Conservation (phyloP, 2,329 filamentous ascomycete species). For the Cadophora sp. region DNA sequence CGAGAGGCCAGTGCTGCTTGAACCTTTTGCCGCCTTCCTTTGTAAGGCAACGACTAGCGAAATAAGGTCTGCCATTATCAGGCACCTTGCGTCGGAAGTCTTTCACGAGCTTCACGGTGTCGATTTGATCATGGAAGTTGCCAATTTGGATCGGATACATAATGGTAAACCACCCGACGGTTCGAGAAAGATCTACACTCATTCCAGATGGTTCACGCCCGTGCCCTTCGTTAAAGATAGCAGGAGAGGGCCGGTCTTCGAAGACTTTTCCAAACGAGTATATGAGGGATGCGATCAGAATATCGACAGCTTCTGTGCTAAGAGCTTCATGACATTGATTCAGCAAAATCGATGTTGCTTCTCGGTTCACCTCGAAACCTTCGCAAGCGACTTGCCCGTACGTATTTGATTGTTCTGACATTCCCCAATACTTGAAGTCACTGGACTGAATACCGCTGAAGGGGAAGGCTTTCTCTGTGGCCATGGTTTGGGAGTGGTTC, state of each 20-base stretch:
- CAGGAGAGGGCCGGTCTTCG: slow-evolving; percentile 43
- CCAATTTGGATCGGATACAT: slow-evolving; percentile 45
- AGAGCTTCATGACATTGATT: slow-evolving; percentile 39
- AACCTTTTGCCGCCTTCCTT: background rate
- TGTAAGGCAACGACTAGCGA: slow-evolving; percentile 40
- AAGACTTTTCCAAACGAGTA: slow-evolving; percentile 48
- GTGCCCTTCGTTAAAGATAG: slow-evolving; percentile 51
- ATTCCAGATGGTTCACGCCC: slow-evolving; percentile 49
- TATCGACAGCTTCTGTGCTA: slow-evolving; percentile 48
- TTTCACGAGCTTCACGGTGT: slow-evolving; percentile 43
- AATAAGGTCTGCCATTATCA: slow-evolving; percentile 48
- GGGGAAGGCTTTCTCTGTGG: background rate
- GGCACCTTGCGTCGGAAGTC: slow-evolving; percentile 46
- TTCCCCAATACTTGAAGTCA: background rate
- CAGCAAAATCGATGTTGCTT: background rate
- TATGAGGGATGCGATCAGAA: slow-evolving; percentile 47
- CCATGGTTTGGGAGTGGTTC: background rate
- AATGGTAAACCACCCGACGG: slow-evolving; percentile 55
- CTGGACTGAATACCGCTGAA: background rate
- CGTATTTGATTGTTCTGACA: background rate
- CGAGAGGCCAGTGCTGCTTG: slow-evolving; percentile 42
- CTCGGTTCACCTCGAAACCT: background rate
- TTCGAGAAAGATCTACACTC: slow-evolving; percentile 47
- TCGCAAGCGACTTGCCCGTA: background rate
- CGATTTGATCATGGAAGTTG: background rate